These are phyloP conservation scores for Aspergillaceae sp. DNA, from an alignment of 2,329 filamentous ascomycete genomes.

Conservation along the genomic window DNA sequence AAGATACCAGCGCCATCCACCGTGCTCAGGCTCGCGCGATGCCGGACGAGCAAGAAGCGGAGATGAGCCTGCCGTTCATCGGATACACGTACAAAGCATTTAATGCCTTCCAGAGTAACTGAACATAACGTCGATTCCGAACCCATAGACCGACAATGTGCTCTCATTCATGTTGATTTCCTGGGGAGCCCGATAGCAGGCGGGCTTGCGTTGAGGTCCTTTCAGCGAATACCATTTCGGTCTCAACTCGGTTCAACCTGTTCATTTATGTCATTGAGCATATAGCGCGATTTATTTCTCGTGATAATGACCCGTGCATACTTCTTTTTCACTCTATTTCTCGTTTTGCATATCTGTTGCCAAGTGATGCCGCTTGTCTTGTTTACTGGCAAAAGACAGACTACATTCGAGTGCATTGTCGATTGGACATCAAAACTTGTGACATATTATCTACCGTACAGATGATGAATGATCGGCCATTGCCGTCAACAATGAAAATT, in stretches of 20 bases:
- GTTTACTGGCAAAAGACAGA: slow-evolving; percentile 11
- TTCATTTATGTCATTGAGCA: slow-evolving; percentile 27
- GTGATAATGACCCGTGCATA: slow-evolving; percentile 19
- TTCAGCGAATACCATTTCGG: slow-evolving; percentile 12
- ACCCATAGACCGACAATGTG: slow-evolving; percentile 10
- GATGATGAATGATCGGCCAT: neutral
- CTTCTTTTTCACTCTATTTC: slow-evolving; percentile 10
- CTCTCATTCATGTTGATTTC: slow-evolving; percentile 1
- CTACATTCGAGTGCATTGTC: slow-evolving; percentile 9
- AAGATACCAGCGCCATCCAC: slow-evolving; percentile 79
- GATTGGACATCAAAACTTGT: slow-evolving; percentile 4
- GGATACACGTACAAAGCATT: slow-evolving; percentile 98
- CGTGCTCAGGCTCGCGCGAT: slow-evolving; percentile 72
- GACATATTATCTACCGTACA: slow-evolving; percentile 1
- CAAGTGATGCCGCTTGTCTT: slow-evolving; percentile 13
- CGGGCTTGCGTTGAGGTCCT: slow-evolving; percentile 25
- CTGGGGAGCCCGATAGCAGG: slow-evolving; percentile 20
- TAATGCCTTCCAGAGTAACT: slow-evolving; percentile 50
- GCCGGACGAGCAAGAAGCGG: slow-evolving; percentile 70
- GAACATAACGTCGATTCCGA: slow-evolving; percentile 14
- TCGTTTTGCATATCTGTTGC: slow-evolving; percentile 14
- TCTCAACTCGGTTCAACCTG: slow-evolving; percentile 16
- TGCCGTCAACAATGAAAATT: neutral
- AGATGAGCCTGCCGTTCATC: slow-evolving; percentile 93
- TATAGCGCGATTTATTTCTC: slow-evolving; percentile 23